Evolutionary conservation across 1,284 basidiomycete species (phyloP), one percentile per base, ranked within the genome.

Genomic region (Violaceomyces palustris): DNA sequence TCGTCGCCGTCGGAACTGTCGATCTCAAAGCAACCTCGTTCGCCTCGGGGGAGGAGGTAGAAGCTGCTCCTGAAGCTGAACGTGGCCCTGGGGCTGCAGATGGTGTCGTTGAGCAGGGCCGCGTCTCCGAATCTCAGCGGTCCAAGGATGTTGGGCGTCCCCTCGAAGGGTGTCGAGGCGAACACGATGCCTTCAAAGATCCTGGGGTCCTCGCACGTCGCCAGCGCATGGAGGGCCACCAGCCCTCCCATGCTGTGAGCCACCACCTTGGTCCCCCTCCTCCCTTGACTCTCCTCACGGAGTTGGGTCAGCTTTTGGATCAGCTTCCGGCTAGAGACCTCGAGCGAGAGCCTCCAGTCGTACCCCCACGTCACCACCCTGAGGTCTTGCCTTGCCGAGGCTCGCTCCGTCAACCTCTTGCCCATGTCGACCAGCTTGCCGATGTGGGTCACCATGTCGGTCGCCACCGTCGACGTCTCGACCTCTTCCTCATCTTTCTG

Each of bases 161-260:
- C 73, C 22, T 48, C 18, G 23, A 71, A 74, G 2, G 73, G 72
- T 4, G 67, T 61, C 5, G 65, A 67, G 3, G 67, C 72, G 15
- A 73, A 73, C 9, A 74, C 46, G 34, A 74, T 40, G 1, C 63
- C 61, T 18, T 64, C 58, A 30, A 75, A 67, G 31, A 74, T 50
- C 7, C 64, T 54, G 4, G 73, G 73, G 32, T 74, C 64, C 1
- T 14, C 22, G 0, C 62, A 61, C 8, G 35, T 47, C 1, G 67
- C 55, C 3, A 75, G 45, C 0, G 74, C 73, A 29, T 74, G 70
- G 1, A 75, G 56, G 0, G 64, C 54, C 6, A 75, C 69, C 0
- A 75, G 48, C 0, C 74, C 74, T 17, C 74, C 74, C 74, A 75
- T 74, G 3, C 67, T 69, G 36, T 75, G 74, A 4, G 72, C 72